Percentiles rank a stretch among this genome's conserved stretches.
Conservation (phyloP, 2,329 filamentous ascomycete species). For the Cephalotrichum gorgonifer region DNA sequence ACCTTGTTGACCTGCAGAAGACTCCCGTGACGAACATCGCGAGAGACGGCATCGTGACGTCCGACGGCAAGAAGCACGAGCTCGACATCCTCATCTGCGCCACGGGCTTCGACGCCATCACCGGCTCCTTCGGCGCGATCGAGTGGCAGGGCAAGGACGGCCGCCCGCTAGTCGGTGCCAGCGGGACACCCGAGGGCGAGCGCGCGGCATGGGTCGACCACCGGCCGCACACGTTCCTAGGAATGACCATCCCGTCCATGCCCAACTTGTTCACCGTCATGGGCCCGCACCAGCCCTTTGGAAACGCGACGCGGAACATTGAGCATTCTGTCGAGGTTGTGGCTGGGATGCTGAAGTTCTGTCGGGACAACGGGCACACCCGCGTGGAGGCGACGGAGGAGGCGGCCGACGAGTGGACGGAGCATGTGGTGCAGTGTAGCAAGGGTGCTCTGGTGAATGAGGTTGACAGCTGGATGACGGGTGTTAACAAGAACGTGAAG, state of each 20-base stretch:
- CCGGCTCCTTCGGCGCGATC: constrained; percentile 19
- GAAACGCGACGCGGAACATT: constrained; percentile 48
- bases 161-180: constrained; percentile 41
- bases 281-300: constrained; percentile 52
- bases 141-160: constrained; percentile 39
- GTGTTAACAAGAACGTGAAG: constrained; percentile 39
- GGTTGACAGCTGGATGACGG: constrained; percentile 45
- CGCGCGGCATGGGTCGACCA: constrained; percentile 16
- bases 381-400: constrained; percentile 40
- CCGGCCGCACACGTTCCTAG: constrained; percentile 51
- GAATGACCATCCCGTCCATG: constrained; percentile 51
- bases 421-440: constrained; percentile 35
- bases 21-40: constrained; percentile 49
- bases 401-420: constrained; percentile 28
- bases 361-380: constrained; percentile 52
- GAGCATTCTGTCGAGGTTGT: constrained; percentile 25
- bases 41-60: constrained; percentile 46
- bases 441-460: constrained; percentile 32
- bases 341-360: constrained; percentile 47
- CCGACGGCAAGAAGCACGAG: constrained; percentile 39
- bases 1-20: constrained; percentile 40
- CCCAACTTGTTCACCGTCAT: constrained; percentile 57
- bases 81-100: constrained; percentile 59
- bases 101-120: constrained; percentile 54
- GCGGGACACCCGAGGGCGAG: constrained; percentile 24